phyloP scores from a whole-genome alignment of 2,329 filamentous ascomycete genomes.

The Talaromyces sp. region DNA sequence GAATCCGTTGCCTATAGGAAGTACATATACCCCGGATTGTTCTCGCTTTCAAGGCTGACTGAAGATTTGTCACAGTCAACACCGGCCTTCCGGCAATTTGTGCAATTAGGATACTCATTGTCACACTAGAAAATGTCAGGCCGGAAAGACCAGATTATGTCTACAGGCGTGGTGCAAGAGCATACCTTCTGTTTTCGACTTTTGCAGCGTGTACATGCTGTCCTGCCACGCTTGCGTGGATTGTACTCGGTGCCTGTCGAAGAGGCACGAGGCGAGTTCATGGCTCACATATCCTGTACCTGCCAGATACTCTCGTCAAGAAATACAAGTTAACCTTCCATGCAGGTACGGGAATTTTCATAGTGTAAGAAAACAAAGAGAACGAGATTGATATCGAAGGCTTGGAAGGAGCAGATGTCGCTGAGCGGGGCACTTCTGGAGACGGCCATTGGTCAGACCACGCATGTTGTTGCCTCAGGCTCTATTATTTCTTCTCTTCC shows the following conservation, averaged over 20 bases:
- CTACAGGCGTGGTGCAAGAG: not conserved
- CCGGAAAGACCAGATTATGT: not conserved
- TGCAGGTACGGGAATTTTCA: not conserved
- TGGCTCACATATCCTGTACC: not conserved
- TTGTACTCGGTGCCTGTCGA: constrained; percentile 34
- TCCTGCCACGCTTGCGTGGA: constrained; percentile 45
- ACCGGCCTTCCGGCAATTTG: constrained; percentile 45
- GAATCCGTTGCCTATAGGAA: not conserved
- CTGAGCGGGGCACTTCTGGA: not conserved
- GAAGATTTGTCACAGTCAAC: constrained; percentile 43
- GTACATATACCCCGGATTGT: constrained; percentile 33
- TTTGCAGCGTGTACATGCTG: constrained; percentile 47
- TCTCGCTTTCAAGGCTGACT: constrained; percentile 35
- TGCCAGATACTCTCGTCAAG: not conserved
- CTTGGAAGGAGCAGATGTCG: not conserved
- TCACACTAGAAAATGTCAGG: constrained; percentile 37
- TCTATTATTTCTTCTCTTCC: not conserved
- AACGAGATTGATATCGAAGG: not conserved
- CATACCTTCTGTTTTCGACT: constrained; percentile 45
- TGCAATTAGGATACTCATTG: constrained; percentile 44
- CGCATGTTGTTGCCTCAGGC: not conserved
- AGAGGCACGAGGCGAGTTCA: constrained; percentile 12
- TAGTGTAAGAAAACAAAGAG: no score
- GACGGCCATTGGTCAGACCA: not conserved
- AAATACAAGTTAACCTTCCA: no score